Percentiles rank a stretch among this genome's conserved stretches.
These are phyloP conservation scores for Piper longum DNA, from an alignment of 164 flowering plant species.

Conservation along the genomic window DNA sequence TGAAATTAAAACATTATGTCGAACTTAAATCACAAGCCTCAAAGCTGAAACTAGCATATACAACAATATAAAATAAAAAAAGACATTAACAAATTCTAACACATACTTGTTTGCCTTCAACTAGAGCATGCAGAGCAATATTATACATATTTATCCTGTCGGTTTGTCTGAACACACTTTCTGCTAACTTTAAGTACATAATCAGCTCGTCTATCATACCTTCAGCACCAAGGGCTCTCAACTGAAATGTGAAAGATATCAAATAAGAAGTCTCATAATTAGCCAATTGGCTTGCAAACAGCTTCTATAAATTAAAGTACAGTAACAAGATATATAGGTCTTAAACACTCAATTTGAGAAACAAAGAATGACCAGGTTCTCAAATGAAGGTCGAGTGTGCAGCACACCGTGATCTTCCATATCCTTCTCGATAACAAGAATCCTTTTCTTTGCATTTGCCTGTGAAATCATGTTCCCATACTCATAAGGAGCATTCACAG, in stretches of 20 bases:
- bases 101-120: constrained; percentile 60
- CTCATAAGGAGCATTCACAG: constrained; percentile 81
- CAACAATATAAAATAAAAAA: background rate
- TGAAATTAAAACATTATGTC: background rate
- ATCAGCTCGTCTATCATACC: constrained; percentile 54
- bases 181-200: constrained; percentile 34
- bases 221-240: constrained; percentile 76
- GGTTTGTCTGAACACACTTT: constrained; percentile 18
- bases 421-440: constrained; percentile 58
- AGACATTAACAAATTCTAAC: background rate
- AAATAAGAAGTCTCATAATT: background rate
- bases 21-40: background rate
- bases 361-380: constrained; percentile 44
- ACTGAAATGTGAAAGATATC: constrained; percentile 21
- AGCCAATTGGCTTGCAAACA: background rate
- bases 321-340: background rate
- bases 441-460: constrained; percentile 41
- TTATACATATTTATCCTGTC: constrained; percentile 35
- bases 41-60: no score
- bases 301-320: background rate
- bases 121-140: constrained; percentile 55
- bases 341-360: background rate
- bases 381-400: constrained; percentile 51
- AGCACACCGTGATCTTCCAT: constrained; percentile 54
- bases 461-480: constrained; percentile 45